Evolutionary conservation across 108 stramenopile genomes (phyloP).

Genomic region (Parietichytrium sp.): DNA sequence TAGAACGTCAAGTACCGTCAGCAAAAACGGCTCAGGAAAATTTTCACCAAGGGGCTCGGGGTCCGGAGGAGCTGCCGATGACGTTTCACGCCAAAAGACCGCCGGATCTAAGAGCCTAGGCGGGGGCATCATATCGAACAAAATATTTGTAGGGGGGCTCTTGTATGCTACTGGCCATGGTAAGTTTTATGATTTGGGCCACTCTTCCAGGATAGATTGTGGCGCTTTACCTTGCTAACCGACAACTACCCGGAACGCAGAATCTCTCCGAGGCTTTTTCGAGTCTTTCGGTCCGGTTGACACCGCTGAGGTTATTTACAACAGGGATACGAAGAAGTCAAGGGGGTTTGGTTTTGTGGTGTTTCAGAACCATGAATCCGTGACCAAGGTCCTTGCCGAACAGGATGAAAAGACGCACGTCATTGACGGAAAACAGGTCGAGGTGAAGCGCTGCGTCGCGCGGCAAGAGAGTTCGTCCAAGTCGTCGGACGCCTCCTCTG

Average conservation of each 20-base stretch:
- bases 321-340: slow-evolving; percentile 52
- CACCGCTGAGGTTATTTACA: slow-evolving; percentile 49
- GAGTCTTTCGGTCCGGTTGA: slow-evolving; percentile 43
- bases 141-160: slow-evolving; percentile 56
- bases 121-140: slow-evolving; percentile 39
- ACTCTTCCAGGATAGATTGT: not conserved
- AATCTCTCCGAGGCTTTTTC: slow-evolving; percentile 48
- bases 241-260: not conserved
- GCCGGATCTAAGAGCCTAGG: no score
- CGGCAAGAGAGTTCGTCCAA: no score
- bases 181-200: not conserved
- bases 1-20: no score
- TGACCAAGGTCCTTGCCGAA: slow-evolving; percentile 39
- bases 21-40: no score
- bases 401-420: slow-evolving; percentile 40
- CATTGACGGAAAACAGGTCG: slow-evolving; percentile 49
- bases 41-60: no score
- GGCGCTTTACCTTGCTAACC: not conserved
- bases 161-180: slow-evolving; percentile 49
- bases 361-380: slow-evolving; percentile 39
- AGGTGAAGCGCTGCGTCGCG: slow-evolving; percentile 36
- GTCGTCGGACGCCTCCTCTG: no score
- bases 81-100: no score
- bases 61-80: no score
- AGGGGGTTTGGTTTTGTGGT: slow-evolving; percentile 57